phyloP scores from a whole-genome alignment of 2,329 filamentous ascomycete species.

The Hypoxylon sp. region DNA sequence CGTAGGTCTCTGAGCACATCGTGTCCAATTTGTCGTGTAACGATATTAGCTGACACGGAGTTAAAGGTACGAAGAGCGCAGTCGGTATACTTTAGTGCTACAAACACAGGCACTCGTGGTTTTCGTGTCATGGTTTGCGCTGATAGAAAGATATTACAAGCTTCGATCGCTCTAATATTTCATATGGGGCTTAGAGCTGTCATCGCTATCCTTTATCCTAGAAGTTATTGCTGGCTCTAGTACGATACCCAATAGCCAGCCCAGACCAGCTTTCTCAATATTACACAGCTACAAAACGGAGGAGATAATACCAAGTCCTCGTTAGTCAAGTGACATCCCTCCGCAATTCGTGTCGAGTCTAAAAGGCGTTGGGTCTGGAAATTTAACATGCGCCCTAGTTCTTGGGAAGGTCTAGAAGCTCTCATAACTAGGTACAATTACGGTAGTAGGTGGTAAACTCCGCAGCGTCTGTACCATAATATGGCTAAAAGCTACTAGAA shows the following conservation, averaged over 20 bases:
- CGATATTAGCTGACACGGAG: background rate
- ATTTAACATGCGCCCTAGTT: background rate
- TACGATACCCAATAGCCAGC: background rate
- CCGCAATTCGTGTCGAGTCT: background rate
- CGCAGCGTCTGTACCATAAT: too few species aligned
- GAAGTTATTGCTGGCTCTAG: background rate
- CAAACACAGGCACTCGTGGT: background rate
- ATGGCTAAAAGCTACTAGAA: too few species aligned
- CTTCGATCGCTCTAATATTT: too few species aligned
- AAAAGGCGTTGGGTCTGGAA: background rate
- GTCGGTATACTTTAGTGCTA: background rate
- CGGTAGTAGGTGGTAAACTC: background rate
- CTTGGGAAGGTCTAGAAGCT: background rate
- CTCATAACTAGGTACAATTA: background rate
- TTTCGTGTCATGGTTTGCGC: background rate
- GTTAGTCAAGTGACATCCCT: background rate
- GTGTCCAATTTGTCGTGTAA: slow-evolving; percentile 3
- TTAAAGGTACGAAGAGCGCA: background rate
- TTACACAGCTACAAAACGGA: background rate
- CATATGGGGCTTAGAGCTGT: too few species aligned
- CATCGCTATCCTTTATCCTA: background rate
- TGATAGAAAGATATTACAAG: background rate
- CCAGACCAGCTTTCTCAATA: background rate
- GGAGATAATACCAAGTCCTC: background rate
- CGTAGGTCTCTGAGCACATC: slow-evolving; percentile 7